Evolutionary conservation across 192 early-diverging fungal genomes (phyloP).

Genomic region (Coemansia sp.): DNA sequence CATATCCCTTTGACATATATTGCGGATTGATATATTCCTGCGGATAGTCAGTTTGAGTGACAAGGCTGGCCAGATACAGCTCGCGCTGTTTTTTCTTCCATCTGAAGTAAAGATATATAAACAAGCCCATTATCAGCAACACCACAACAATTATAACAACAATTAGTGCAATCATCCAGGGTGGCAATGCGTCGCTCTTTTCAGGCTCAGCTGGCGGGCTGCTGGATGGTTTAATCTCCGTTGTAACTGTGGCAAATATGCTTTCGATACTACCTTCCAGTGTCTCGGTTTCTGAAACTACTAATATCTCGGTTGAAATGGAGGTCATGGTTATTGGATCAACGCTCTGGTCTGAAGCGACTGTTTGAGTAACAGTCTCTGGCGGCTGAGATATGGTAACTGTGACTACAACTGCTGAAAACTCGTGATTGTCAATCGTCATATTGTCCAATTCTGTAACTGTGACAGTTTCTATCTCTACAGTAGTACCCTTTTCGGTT

Average conservation of each 20-base stretch:
- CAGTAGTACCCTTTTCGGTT: background rate
- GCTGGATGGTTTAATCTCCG: background rate
- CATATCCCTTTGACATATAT: background rate
- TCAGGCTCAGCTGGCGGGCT: background rate
- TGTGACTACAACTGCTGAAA: background rate
- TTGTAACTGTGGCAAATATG: background rate
- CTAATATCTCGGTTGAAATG: background rate
- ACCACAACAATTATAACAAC: background rate
- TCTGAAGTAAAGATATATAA: background rate
- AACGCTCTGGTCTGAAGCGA: background rate
- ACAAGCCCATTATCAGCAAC: background rate
- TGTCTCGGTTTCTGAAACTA: background rate
- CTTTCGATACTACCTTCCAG: background rate
- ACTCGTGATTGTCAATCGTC: background rate
- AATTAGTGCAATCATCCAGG: constrained; percentile 4
- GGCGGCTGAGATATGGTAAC: background rate
- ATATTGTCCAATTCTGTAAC: background rate
- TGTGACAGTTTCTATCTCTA: constrained; percentile 3
- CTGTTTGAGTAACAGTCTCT: background rate
- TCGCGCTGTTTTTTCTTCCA: background rate
- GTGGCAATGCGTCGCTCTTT: background rate
- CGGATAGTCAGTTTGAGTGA: background rate
- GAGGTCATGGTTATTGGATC: background rate
- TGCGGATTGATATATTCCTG: too few relatives aligned
- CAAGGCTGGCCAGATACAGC: background rate